phyloP scores from a whole-genome alignment of 495 filamentous ascomycete species.

The Daldinia loculata region DNA sequence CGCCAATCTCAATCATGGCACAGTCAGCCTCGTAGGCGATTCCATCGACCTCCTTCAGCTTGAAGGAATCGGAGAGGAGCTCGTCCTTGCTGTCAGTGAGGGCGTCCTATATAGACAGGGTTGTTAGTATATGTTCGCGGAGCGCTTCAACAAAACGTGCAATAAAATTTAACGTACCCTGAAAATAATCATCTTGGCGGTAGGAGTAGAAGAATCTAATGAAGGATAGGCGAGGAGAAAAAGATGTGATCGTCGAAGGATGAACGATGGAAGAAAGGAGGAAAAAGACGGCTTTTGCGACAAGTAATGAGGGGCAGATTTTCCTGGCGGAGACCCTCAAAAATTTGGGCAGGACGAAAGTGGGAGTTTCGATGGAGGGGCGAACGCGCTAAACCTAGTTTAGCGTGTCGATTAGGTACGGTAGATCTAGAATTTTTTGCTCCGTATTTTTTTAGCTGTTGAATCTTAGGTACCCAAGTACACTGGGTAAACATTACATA shows the following conservation, averaged over 20 bases:
- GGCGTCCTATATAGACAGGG: slow-evolving; percentile 70
- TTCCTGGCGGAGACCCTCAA: slow-evolving; percentile 43
- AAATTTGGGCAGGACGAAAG: slow-evolving; percentile 49
- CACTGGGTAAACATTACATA: slow-evolving; percentile 3
- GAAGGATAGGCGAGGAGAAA: slow-evolving; percentile 34
- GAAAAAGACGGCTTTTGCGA: slow-evolving; percentile 47
- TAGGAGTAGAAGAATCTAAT: slow-evolving; percentile 25
- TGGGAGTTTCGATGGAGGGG: slow-evolving; percentile 50
- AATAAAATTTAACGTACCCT: slow-evolving; percentile 64
- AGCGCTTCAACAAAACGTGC: not conserved
- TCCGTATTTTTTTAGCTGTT: slow-evolving; percentile 22
- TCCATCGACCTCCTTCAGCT: slow-evolving; percentile 76
- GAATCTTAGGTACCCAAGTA: not conserved
- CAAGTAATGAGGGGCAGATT: slow-evolving; percentile 49
- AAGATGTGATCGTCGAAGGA: slow-evolving; percentile 28
- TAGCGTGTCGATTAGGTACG: slow-evolving; percentile 21
- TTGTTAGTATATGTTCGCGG: slow-evolving; percentile 24
- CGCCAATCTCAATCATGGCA: slow-evolving; percentile 79
- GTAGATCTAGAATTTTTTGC: slow-evolving; percentile 42
- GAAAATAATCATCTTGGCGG: slow-evolving; percentile 87
- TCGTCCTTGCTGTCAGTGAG: slow-evolving; percentile 80
- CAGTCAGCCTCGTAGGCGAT: slow-evolving; percentile 89
- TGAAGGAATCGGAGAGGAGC: slow-evolving; percentile 93
- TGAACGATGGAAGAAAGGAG: slow-evolving; percentile 36
- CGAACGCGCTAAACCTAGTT: slow-evolving; percentile 26